Evolutionary conservation across 805 yeast species (phyloP), one percentile per base, ranked within the genome.

Genomic region (Saccharomycodes ludwigii): DNA sequence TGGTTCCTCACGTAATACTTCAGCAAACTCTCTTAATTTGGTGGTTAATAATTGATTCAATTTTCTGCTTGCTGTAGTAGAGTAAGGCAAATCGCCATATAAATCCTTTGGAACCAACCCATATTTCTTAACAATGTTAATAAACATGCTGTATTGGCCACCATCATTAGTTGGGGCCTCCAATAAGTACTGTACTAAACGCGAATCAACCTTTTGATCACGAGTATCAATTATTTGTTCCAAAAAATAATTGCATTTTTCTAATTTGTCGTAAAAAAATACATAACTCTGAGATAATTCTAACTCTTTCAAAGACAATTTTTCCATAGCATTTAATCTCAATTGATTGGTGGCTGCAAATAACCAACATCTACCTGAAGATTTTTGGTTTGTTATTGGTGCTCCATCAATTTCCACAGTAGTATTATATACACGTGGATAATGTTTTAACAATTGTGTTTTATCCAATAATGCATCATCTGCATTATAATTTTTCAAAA

Each of bases 331-430:
- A 33, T 65, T 66, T 31, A 76, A 51, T 44, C 94, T 67, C 46
- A 82, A 59, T 34, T 78, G 66, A 44, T 84, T 83, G 32, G 82
- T 71, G 1, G 88, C 69, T 8, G 94, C 94, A 54, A 83, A 83
- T 38, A 83, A 65, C 94, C 94, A 83, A 56, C 95, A 83, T 45
- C 94, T 62, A 19, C 94, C 95, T 15, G 83, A 71, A 8, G 71
- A 53, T 44, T 70, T 68, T 60, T 83, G 95, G 56, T 77, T 75
- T 33, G 79, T 75, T 12, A 78, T 66, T 17, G 86, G 85, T 1
- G 70, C 45, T 3, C 76, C 78, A 43, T 71, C 74, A 14, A 50
- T 40, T 4, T 37, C 34, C 12, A 55, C 47, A 20, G 45, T 42
- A 3, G 41, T 37, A 32, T 57, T 57, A 42, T 54, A 57, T 3